phyloP scores from a whole-genome alignment of 257 asterid species.

The Pogostemon cablin region DNA sequence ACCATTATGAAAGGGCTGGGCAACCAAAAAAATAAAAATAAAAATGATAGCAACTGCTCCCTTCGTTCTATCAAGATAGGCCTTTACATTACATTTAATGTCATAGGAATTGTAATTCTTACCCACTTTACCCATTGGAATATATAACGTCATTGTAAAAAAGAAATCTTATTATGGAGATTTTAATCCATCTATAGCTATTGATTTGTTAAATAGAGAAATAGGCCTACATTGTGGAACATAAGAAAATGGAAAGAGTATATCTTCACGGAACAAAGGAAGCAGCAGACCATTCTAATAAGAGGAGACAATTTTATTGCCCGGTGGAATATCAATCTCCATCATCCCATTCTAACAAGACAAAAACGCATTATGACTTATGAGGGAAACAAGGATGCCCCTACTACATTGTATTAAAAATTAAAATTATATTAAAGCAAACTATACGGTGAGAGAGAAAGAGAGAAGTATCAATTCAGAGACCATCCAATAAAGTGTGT shows the following conservation, averaged over 20 bases:
- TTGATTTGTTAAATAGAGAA: too few species aligned
- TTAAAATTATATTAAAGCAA: conserved; percentile 10
- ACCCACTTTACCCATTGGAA: too few species aligned
- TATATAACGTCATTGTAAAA: too few species aligned
- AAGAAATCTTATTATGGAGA: too few species aligned
- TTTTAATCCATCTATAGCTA: too few species aligned
- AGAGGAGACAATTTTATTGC: conserved; percentile 6
- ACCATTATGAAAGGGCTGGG: conserved; percentile 8
- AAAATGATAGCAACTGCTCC: neutral
- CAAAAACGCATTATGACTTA: neutral
- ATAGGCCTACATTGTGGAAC: too few species aligned
- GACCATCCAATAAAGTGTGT: neutral
- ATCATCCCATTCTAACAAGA: conserved; percentile 2
- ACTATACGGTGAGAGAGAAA: neutral
- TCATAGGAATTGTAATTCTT: too few species aligned
- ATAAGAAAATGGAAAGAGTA: too few species aligned
- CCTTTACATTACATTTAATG: too few species aligned
- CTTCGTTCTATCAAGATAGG: too few species aligned
- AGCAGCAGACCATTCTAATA: neutral
- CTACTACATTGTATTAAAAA: conserved; percentile 3
- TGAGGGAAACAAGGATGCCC: conserved; percentile 6
- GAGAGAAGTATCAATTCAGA: neutral
- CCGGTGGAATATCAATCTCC: conserved; percentile 3
- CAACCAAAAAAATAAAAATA: neutral
- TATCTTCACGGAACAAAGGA: too few species aligned